Evolutionary conservation across 2,329 filamentous ascomycete genomes (phyloP), one percentile per base, ranked within the genome.

Genomic region (Diaporthe helianthi): DNA sequence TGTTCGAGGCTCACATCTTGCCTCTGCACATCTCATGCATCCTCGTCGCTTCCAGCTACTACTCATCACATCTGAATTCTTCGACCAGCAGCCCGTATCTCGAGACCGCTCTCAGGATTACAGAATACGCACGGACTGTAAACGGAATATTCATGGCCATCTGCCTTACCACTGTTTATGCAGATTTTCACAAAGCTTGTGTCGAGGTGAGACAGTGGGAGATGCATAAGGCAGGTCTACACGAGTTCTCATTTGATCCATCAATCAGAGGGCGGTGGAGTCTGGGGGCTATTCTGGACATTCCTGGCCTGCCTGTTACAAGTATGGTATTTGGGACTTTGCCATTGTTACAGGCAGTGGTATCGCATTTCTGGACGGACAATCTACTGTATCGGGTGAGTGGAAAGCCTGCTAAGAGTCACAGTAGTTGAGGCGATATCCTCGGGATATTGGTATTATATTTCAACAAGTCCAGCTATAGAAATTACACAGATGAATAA

Each of bases 311-410:
- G 29, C 15, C 46, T 29, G 2, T 52, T 6, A 7, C 61, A 41
- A 52, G 46, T 9, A 52, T 44, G 38, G 8, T 65, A 15, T 65
- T 65, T 22, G 61, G 61, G 24, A 65, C 46, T 52, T 36, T 65
- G 15, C 61, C 61, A 10, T 52, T 65, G 22, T 29, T 65, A 17
- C 61, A 65, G 24, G 61, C 61, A 29, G 61, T 41, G 3, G 8
- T 65, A 17, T 65, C 46, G 2, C 61, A 65, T 31, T 19, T 52
- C 9, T 65, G 61, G 61, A 65, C 31, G 31, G 61, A 65, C 22
- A 26, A 22, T 4, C 29, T 65, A 9, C 15, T 52, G 22, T 65
- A 65, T 65, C 61, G 31, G 15, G 61, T 65, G n/a, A 65, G 61
- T 51, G 46, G 61, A 7, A 65, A 65, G 31, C 61, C 61, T 13